Conservation (phyloP, 1,284 basidiomycete species). For the Athelia psychrophila region DNA sequence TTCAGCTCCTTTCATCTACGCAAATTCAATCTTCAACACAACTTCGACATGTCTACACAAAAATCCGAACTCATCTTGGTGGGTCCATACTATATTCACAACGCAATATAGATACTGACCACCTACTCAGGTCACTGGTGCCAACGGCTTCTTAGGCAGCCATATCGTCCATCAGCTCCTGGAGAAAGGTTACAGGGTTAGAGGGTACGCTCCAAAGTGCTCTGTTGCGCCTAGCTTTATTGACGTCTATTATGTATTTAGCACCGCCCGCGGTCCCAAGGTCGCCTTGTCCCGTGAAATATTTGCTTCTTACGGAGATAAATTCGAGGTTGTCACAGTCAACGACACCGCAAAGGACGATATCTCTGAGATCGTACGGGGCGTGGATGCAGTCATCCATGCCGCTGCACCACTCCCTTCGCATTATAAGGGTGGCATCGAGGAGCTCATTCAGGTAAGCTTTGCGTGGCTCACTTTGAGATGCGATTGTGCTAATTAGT, state of each 20-base stretch:
- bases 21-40: no score
- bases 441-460: slow-evolving; percentile 17
- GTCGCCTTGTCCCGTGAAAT: slow-evolving; percentile 14
- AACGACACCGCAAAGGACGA: slow-evolving; percentile 18
- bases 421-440: slow-evolving; percentile 9
- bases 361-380: slow-evolving; percentile 3
- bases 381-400: slow-evolving; percentile 27
- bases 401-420: slow-evolving; percentile 24
- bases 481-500: not conserved
- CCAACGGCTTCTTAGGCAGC: slow-evolving; percentile 29
- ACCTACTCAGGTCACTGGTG: slow-evolving; percentile 36
- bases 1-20: no score
- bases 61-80: no score
- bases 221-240: not conserved
- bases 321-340: slow-evolving; percentile 20
- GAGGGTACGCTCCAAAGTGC: slow-evolving; percentile 17
- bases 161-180: slow-evolving; percentile 27
- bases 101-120: no score
- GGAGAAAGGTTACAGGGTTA: slow-evolving; percentile 26
- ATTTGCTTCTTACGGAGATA: slow-evolving; percentile 17
- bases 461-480: not conserved
- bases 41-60: no score
- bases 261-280: slow-evolving; percentile 22
- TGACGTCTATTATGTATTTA: slow-evolving; percentile 7
- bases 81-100: no score